phyloP scores from a whole-genome alignment of 2,329 filamentous ascomycete genomes.

The Penicillium sp. region DNA sequence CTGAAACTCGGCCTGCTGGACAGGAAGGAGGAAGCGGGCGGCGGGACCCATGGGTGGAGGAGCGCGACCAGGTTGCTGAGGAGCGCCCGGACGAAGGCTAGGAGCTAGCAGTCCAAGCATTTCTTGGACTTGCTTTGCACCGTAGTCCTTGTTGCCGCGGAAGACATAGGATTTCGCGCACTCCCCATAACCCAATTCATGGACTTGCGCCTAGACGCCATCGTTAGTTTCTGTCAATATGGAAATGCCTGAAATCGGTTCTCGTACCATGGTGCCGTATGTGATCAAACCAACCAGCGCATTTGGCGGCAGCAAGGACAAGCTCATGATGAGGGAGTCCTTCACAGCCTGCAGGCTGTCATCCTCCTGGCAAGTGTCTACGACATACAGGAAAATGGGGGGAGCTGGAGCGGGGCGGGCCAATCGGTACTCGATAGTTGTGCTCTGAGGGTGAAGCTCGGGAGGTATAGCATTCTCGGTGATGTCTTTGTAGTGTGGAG shows the following conservation, averaged over 20 bases:
- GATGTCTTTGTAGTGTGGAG: conserved; percentile 67
- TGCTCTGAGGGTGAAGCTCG: conserved; percentile 61
- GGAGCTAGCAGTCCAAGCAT: conserved; percentile 84
- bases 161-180: conserved; percentile 99
- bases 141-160: conserved; percentile 94
- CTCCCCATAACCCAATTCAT: conserved; percentile 96
- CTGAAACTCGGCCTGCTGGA: conserved; percentile 94
- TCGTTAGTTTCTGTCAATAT: conserved; percentile 1
- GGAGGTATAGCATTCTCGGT: conserved; percentile 62
- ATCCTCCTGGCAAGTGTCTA: conserved; percentile 66
- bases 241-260: conserved; percentile 4
- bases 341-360: conserved; percentile 64
- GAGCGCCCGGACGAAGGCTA: conserved; percentile 68
- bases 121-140: conserved; percentile 98
- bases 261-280: conserved; percentile 78
- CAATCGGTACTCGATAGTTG: conserved; percentile 64
- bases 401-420: conserved; percentile 59
- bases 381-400: conserved; percentile 66
- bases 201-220: conserved; percentile 71
- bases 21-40: conserved; percentile 85
- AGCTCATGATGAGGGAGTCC: conserved; percentile 64
- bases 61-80: conserved; percentile 68
- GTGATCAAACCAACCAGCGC: conserved; percentile 63
- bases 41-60: conserved; percentile 74
- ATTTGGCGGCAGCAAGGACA: conserved; percentile 60